Conservation (phyloP, 495 filamentous ascomycete species). For the Polyplosphaeria fusca region DNA sequence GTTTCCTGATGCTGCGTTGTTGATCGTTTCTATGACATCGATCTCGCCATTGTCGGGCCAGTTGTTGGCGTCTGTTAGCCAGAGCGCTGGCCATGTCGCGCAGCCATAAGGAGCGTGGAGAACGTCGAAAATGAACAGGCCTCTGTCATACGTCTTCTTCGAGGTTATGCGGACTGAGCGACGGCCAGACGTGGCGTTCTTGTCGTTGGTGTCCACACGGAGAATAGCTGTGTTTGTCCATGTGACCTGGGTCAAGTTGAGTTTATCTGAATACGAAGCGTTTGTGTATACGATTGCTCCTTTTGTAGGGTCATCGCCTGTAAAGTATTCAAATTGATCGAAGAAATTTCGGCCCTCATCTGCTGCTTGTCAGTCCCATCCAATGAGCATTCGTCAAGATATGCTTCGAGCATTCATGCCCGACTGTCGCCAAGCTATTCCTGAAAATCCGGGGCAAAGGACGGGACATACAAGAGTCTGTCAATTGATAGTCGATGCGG, state of each 20-base stretch:
- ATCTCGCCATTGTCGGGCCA: constrained; percentile 43
- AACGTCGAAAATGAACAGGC: constrained; percentile 42
- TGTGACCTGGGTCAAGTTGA: constrained; percentile 50
- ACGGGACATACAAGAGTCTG: constrained; percentile 46
- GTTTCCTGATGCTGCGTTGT: constrained; percentile 37
- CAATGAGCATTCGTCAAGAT: too few species aligned
- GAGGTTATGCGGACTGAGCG: constrained; percentile 40
- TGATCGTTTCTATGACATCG: constrained; percentile 40
- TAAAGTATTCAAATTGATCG: constrained; percentile 52
- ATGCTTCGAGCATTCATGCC: too few species aligned
- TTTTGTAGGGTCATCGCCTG: constrained; percentile 38
- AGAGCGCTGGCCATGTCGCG: constrained; percentile 44
- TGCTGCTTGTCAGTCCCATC: too few species aligned
- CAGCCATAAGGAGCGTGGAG: constrained; percentile 42
- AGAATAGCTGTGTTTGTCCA: constrained; percentile 49
- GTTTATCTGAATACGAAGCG: constrained; percentile 23
- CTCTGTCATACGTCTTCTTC: constrained; percentile 36
- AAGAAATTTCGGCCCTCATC: too few species aligned
- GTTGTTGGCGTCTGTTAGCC: constrained; percentile 37
- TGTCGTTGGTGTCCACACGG: constrained; percentile 50
- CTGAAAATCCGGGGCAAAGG: too few species aligned
- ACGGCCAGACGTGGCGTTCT: constrained; percentile 36
- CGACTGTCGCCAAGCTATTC: too few species aligned
- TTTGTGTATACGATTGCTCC: constrained; percentile 44
- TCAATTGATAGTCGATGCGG: constrained; percentile 49